A percentile compares a stretch with the other conserved stretches of the same genome.
Evolutionary conservation across 306 rosid genomes (phyloP).

Genomic region (Vigna angularis): DNA sequence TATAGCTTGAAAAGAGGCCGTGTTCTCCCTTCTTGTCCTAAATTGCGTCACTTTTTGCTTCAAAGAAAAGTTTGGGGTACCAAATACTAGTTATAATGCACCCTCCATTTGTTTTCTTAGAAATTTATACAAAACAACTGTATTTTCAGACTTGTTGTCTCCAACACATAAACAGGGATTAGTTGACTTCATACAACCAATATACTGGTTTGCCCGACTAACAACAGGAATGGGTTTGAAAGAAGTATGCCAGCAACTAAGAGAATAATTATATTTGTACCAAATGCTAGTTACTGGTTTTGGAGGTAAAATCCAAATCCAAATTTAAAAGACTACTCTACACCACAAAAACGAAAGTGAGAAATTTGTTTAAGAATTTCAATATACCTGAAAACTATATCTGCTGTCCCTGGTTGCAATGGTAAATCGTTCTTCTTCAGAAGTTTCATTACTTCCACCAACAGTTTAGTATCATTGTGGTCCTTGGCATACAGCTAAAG

Average conservation of each 20-base stretch:
- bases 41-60: constrained; percentile 24
- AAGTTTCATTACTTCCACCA: constrained; percentile 84
- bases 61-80: constrained; percentile 12
- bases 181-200: constrained; percentile 29
- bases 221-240: constrained; percentile 22
- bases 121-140: constrained; percentile 26
- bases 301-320: constrained; percentile 13
- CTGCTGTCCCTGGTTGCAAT: constrained; percentile 95
- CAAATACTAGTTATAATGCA: constrained; percentile 27
- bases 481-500: constrained; percentile 73
- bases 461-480: constrained; percentile 67
- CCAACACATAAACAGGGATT: neutral
- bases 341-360: constrained; percentile 34
- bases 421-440: constrained; percentile 73
- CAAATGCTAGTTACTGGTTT: neutral
- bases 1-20: neutral
- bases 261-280: neutral
- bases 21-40: constrained; percentile 20
- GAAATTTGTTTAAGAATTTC: constrained; percentile 11
- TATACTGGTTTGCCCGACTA: constrained; percentile 19
- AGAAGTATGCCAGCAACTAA: constrained; percentile 6
- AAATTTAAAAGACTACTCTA: constrained; percentile 9
- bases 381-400: constrained; percentile 86
- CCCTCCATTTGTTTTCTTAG: neutral
- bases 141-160: constrained; percentile 4